phyloP scores from a whole-genome alignment of 129 eudicot genomes.

The Chrysanthemum seticuspe region DNA sequence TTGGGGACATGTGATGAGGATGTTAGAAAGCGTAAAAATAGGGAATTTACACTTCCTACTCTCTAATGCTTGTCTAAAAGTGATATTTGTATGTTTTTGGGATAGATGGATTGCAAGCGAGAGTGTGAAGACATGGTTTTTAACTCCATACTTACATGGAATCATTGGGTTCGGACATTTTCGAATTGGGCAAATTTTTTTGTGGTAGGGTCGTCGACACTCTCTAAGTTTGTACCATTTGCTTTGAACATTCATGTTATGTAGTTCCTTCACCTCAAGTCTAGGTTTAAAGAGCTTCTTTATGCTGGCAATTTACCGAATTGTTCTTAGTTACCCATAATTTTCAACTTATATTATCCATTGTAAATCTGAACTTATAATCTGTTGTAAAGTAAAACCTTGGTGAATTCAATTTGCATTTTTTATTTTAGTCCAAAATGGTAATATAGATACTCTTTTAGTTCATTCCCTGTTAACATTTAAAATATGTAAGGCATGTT shows the following conservation, averaged over 20 bases:
- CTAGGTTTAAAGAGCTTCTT: conserved; percentile 64
- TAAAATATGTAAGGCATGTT: too few relatives aligned
- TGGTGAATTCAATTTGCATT: too few relatives aligned
- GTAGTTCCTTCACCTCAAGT: conserved; percentile 83
- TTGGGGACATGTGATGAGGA: too few relatives aligned
- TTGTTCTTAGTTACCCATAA: neutral
- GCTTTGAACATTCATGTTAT: conserved; percentile 70
- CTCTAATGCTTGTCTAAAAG: too few relatives aligned
- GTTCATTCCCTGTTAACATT: too few relatives aligned
- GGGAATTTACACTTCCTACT: too few relatives aligned
- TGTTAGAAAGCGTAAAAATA: too few relatives aligned
- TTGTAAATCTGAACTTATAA: neutral
- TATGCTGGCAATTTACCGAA: conserved; percentile 51
- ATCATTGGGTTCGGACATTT: conserved; percentile 63
- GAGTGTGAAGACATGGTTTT: conserved; percentile 53
- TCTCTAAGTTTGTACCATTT: conserved; percentile 70
- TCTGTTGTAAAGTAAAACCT: too few relatives aligned
- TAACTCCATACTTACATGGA: conserved; percentile 67
- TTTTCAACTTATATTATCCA: neutral
- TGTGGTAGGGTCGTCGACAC: conserved; percentile 74
- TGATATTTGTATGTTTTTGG: too few relatives aligned
- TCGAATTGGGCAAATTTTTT: conserved; percentile 93
- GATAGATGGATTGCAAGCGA: conserved; percentile 51
- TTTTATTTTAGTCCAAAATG: too few relatives aligned
- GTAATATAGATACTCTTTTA: too few relatives aligned